Percentiles rank a stretch among this genome's conserved stretches.
These are phyloP conservation scores for Brassica nigra DNA, from an alignment of 345 rosid genomes.

Conservation along the genomic window DNA sequence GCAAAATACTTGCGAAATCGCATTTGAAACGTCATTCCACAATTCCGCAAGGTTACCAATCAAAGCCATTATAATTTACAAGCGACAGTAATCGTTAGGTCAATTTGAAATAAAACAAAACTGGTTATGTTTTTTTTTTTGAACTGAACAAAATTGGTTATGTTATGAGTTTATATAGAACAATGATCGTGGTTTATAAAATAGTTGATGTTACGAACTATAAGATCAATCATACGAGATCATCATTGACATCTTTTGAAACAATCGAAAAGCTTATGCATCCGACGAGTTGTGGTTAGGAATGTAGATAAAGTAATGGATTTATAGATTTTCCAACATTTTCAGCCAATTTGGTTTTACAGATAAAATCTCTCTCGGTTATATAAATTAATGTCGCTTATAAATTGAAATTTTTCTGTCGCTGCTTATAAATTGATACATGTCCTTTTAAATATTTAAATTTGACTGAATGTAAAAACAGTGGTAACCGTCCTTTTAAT, in stretches of 20 bases:
- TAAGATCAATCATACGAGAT: background rate
- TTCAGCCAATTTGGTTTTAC: background rate
- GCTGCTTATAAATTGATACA: background rate
- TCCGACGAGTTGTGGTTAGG: constrained; percentile 6
- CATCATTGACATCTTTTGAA: background rate
- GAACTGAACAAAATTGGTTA: background rate
- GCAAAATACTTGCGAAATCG: too few species aligned
- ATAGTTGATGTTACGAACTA: background rate
- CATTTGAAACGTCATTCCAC: too few species aligned
- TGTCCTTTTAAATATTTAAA: background rate
- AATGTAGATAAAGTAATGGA: constrained; percentile 14
- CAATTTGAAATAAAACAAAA: background rate
- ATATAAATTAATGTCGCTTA: too few species aligned
- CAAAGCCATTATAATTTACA: background rate
- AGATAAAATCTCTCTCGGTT: background rate
- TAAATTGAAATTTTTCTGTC: background rate
- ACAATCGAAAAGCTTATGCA: background rate
- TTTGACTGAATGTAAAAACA: background rate
- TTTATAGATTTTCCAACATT: background rate
- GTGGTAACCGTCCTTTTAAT: constrained; percentile 7
- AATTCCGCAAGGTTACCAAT: too few species aligned
- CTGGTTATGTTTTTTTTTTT: background rate
- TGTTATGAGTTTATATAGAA: background rate
- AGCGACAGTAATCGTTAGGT: background rate
- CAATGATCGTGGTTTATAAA: background rate